Conservation (phyloP, 108 stramenopile genomes). For the Nitzschia sp. region DNA sequence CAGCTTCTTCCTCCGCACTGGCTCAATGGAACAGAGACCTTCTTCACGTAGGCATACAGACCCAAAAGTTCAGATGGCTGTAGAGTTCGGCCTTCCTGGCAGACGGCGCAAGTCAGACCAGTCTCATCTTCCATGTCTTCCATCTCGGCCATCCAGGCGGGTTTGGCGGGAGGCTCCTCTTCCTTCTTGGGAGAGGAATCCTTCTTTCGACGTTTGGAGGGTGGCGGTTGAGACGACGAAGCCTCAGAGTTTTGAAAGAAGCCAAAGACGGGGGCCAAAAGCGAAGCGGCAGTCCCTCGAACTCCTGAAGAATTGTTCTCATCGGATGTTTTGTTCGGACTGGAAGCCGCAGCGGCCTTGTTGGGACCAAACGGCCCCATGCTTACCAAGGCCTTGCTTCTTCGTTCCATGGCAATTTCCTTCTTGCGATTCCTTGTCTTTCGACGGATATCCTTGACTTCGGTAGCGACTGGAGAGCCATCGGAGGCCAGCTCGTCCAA, state of each 20-base stretch:
- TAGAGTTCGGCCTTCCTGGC: constrained; percentile 78
- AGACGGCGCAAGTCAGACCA: constrained; percentile 76
- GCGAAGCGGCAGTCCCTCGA: constrained; percentile 45
- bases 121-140: constrained; percentile 84
- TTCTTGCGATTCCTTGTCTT: constrained; percentile 79
- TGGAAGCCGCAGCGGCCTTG: neutral
- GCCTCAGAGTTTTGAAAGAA: constrained; percentile 31
- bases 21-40: constrained; percentile 56
- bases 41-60: constrained; percentile 84
- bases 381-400: constrained; percentile 63
- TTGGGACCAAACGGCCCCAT: constrained; percentile 45
- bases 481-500: constrained; percentile 61
- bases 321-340: constrained; percentile 3
- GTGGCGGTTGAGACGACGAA: constrained; percentile 5
- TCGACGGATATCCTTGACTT: constrained; percentile 45
- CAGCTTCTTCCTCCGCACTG: constrained; percentile 48
- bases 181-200: neutral
- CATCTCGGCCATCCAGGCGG: constrained; percentile 85
- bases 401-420: constrained; percentile 74
- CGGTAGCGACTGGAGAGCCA: constrained; percentile 13
- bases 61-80: constrained; percentile 83
- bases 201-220: constrained; percentile 14
- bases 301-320: constrained; percentile 25
- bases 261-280: constrained; percentile 52
- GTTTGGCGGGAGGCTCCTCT: constrained; percentile 30